Percentiles rank a stretch among this genome's conserved stretches.
Conservation (phyloP, 2,329 filamentous ascomycete genomes). For the Cercospora sesami region DNA sequence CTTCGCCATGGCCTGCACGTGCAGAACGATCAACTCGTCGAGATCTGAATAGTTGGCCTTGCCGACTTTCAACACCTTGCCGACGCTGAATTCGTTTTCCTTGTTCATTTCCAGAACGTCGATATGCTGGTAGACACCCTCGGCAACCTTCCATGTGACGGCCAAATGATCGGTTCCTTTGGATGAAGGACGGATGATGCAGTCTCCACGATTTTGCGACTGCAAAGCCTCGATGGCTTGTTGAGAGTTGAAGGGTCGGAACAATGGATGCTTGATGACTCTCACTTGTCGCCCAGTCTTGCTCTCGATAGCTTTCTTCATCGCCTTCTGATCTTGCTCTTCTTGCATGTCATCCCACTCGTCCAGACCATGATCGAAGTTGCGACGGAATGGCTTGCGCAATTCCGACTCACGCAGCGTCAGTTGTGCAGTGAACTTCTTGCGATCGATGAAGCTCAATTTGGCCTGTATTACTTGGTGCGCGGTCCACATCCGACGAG, state of each 20-base stretch:
- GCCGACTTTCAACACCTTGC: constrained; percentile 78
- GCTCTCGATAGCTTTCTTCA: constrained; percentile 74
- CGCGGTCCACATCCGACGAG: constrained; percentile 66
- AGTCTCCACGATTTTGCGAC: constrained; percentile 79
- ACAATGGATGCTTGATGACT: constrained; percentile 96
- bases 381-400: constrained; percentile 68
- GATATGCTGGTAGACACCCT: constrained; percentile 95
- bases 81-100: constrained; percentile 93
- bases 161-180: constrained; percentile 94
- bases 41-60: constrained; percentile 94
- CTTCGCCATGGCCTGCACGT: constrained; percentile 95
- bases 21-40: constrained; percentile 94
- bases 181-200: constrained; percentile 91
- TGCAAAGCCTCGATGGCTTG: constrained; percentile 94
- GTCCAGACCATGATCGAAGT: constrained; percentile 63
- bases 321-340: constrained; percentile 74
- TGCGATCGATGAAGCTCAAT: constrained; percentile 82
- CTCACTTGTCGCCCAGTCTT: constrained; percentile 81
- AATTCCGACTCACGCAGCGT: constrained; percentile 81
- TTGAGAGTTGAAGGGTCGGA: constrained; percentile 86
- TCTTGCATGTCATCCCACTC: constrained; percentile 74
- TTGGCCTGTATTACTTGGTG: constrained; percentile 88
- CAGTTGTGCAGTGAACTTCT: constrained; percentile 78
- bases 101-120: constrained; percentile 97
- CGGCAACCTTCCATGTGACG: constrained; percentile 96